Evolutionary conservation across 1,284 basidiomycete genomes (phyloP).

Genomic region (Ceratobasidium sp.): DNA sequence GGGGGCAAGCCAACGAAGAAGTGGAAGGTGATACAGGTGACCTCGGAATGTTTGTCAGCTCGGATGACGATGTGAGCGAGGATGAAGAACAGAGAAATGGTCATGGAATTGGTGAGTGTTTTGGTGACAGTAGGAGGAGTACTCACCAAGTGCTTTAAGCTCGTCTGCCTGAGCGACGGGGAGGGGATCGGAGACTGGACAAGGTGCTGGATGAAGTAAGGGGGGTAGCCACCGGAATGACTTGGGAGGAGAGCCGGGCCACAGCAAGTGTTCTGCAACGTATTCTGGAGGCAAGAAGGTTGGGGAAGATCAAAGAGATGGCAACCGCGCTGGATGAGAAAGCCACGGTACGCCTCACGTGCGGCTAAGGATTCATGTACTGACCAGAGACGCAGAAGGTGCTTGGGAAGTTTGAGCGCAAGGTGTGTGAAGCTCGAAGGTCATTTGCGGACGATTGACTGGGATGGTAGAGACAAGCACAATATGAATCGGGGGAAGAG

Average conservation of each 20-base stretch:
- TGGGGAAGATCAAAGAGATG: background rate
- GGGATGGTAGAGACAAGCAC: too few species aligned
- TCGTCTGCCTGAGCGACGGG: background rate
- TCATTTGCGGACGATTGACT: too few species aligned
- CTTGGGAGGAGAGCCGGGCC: background rate
- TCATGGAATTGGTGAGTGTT: background rate
- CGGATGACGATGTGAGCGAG: background rate
- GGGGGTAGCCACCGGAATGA: background rate
- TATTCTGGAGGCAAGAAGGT: background rate
- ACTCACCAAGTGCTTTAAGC: background rate
- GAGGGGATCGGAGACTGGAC: background rate
- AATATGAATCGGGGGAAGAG: too few species aligned
- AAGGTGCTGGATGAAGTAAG: background rate
- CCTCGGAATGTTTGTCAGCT: background rate
- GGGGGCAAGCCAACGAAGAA: too few species aligned
- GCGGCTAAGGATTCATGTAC: background rate
- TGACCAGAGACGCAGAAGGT: background rate
- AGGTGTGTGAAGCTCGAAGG: background rate
- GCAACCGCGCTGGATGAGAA: background rate
- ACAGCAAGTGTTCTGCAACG: background rate
- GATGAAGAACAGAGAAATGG: background rate
- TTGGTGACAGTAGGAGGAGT: background rate
- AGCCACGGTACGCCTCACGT: background rate
- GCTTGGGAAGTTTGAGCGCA: background rate
- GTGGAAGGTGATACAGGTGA: background rate